Conservation (phyloP, 495 filamentous ascomycete genomes). For the Platismatia glauca region DNA sequence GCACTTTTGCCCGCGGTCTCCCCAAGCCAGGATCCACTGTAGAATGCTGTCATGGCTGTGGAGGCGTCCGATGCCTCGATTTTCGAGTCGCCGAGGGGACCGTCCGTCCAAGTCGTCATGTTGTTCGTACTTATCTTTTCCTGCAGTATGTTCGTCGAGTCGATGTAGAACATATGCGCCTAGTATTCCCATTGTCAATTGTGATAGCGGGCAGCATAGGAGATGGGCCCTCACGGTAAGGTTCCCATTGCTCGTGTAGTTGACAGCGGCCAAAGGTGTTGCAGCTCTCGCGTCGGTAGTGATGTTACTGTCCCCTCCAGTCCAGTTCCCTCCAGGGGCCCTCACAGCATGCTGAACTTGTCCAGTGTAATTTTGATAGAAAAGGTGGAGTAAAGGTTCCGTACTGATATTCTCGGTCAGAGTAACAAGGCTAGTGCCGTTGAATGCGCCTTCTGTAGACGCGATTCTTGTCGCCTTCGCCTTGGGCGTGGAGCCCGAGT, state of each 20-base stretch:
- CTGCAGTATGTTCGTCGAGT: background rate
- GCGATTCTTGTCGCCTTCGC: background rate
- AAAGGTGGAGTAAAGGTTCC: background rate
- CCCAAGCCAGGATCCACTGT: background rate
- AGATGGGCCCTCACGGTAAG: background rate
- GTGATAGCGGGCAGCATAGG: background rate
- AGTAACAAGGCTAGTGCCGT: slow-evolving; percentile 8
- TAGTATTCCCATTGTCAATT: background rate
- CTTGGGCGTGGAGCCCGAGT: background rate
- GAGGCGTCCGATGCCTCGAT: background rate
- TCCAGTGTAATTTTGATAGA: slow-evolving; percentile 6
- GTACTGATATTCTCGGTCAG: background rate
- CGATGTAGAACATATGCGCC: slow-evolving; percentile 8
- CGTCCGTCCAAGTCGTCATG: slow-evolving; percentile 1
- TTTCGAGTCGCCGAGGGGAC: background rate
- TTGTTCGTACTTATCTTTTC: slow-evolving; percentile 11
- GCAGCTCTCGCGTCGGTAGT: slow-evolving; percentile 2
- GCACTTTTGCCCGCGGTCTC: background rate
- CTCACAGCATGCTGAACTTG: slow-evolving; percentile 1
- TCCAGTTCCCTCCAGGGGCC: slow-evolving; percentile 3
- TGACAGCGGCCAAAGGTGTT: slow-evolving; percentile 6
- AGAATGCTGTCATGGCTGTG: slow-evolving; percentile 3
- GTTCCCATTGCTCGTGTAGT: slow-evolving; percentile 5
- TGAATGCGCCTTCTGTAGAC: slow-evolving; percentile 12
- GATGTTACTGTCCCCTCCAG: background rate